phyloP scores from a whole-genome alignment of 2,329 filamentous ascomycete genomes.

The Colletotrichum sp. region DNA sequence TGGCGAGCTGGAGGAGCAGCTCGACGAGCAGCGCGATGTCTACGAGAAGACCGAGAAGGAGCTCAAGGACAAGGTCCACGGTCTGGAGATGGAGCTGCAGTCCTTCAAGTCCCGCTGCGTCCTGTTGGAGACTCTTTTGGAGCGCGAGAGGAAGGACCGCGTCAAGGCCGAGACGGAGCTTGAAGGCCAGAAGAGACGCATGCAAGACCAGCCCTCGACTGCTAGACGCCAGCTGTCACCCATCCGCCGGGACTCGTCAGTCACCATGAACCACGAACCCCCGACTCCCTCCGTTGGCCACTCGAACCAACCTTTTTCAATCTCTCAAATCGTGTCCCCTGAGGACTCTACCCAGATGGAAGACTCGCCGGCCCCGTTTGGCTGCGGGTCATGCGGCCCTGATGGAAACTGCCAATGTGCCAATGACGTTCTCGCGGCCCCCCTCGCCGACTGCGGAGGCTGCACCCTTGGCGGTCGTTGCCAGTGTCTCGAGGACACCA shows the following conservation, averaged over 20 bases:
- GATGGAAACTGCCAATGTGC: conserved; percentile 62
- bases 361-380: conserved; percentile 38
- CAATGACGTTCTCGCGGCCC: conserved; percentile 61
- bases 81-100: conserved; percentile 70
- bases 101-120: conserved; percentile 67
- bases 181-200: conserved; percentile 28
- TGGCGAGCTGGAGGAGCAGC: conserved; percentile 72
- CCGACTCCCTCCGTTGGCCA: conserved; percentile 33
- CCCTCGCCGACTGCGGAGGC: conserved; percentile 65
- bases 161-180: conserved; percentile 47
- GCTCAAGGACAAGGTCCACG: conserved; percentile 59
- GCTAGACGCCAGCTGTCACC: conserved; percentile 28
- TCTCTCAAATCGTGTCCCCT: conserved; percentile 63
- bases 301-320: conserved; percentile 53
- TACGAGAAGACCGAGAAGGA: conserved; percentile 63
- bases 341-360: conserved; percentile 46
- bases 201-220: background rate
- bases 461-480: conserved; percentile 69
- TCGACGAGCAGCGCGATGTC: conserved; percentile 64
- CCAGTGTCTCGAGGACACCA: conserved; percentile 67
- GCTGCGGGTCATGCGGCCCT: conserved; percentile 62
- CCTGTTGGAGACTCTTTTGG: conserved; percentile 67
- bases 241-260: conserved; percentile 4
- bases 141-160: conserved; percentile 59
- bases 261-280: conserved; percentile 18